These are phyloP conservation scores for Hyphopichia homilentoma DNA, from an alignment of 805 yeast species.

Conservation along the genomic window DNA sequence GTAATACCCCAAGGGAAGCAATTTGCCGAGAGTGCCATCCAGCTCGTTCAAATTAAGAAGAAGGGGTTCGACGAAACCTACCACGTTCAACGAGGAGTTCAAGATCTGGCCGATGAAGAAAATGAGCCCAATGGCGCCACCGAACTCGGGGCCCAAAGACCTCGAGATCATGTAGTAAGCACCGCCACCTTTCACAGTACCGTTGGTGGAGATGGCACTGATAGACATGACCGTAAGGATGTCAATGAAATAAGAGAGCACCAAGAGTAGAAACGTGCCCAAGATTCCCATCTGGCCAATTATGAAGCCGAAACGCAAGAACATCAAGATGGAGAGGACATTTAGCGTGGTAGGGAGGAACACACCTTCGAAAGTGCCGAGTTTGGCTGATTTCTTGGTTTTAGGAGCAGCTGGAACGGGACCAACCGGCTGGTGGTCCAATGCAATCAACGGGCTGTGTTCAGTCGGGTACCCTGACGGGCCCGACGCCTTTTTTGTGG, in stretches of 20 bases:
- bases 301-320: constrained; percentile 90
- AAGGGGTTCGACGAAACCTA: constrained; percentile 91
- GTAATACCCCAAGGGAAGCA: constrained; percentile 69
- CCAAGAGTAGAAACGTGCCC: constrained; percentile 66
- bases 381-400: constrained; percentile 32
- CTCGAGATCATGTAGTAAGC: constrained; percentile 97
- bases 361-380: constrained; percentile 85
- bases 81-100: constrained; percentile 89
- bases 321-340: constrained; percentile 92
- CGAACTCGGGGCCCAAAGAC: constrained; percentile 95
- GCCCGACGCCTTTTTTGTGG: no score
- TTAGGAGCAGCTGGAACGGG: no score
- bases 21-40: constrained; percentile 50
- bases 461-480: no score
- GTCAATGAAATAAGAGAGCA: constrained; percentile 76
- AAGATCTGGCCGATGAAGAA: constrained; percentile 93
- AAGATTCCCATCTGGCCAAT: constrained; percentile 90
- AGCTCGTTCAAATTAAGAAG: constrained; percentile 68
- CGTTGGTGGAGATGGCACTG: constrained; percentile 96
- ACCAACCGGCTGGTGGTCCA: no score
- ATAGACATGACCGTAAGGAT: constrained; percentile 83
- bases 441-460: no score
- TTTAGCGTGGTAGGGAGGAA: constrained; percentile 91
- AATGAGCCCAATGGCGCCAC: constrained; percentile 94
- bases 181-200: constrained; percentile 97